Base-by-base conservation (phyloP, 2,329 filamentous ascomycete species). In the Aureobasidium sp. region DNA sequence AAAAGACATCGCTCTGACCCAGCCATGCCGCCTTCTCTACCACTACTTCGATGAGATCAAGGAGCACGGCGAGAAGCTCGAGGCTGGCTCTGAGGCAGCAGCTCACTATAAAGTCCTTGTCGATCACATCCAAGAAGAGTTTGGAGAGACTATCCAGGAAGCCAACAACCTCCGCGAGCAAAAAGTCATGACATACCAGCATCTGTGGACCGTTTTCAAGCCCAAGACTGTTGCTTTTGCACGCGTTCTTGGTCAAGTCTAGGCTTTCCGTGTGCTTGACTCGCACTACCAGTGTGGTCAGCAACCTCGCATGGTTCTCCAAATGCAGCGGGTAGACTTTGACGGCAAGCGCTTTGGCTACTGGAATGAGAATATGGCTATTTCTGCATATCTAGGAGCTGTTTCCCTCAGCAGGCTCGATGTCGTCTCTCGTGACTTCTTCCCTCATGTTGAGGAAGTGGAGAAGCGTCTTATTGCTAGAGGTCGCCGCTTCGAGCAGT, bases 161-260 rank as follows among this genome's bases (percentile, higher is more conserved):
- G 65, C 61, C 17, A 63, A 68, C 9, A 69, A 70, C 49, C 61
- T 71, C 14, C 58, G 64, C 27, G 67, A 68, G 50, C 64, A 70
- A 64, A 67, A 67, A 7, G 45, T 71, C 42, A 68, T 70, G 56
- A 68, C 57, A 3, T 79, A 75, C 62, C 70, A 75, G 19, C 69
- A 74, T 48, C 68, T 79, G 2, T 79, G 77, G 77, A 77, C 75
- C 0, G 67, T 78, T 4, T 78, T 76, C 62, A 70, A 76, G 37
- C 76, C 76, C 2, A 60, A 69, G 62, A 60, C 61, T 1, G 65
- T 69, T 11, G 62, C 71, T 9, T 72, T 70, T 60, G 64, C 64
- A 9, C 62, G 67, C 1, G 66, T 70, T 6, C 67, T 68, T 31
- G 71, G 70, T 2, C 70, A 74, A 40, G 62, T 66, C 8, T 65